Evolutionary conservation across 2,329 filamentous ascomycete genomes (phyloP), one percentile per base, ranked within the genome.

Genomic region (Colletotrichum nymphaeae): DNA sequence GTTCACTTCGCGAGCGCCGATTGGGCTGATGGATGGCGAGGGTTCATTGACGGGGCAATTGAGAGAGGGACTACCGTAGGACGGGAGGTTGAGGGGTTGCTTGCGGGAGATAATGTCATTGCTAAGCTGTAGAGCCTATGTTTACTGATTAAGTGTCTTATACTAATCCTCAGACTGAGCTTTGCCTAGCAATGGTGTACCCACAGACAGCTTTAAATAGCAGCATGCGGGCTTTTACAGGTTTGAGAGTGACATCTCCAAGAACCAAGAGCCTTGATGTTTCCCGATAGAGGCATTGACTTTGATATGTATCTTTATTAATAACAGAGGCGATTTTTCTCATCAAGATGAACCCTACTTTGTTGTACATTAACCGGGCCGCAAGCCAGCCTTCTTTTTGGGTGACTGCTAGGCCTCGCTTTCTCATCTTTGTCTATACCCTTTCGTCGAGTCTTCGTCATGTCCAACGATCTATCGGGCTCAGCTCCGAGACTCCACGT

Each of bases 391-490:
- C 65, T 71, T 35, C 42, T 66, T 66, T 55, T 19, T 9, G 49
- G 55, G 46, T 53, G 24, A 49, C 46, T 35, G n/a, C 62, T 52
- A 55, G 14, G 14, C 53, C 53, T 53, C 28, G n/a, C 28, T 72
- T 14, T 57, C 71, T 73, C 56, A 24, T 67, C 35, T 57, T 66
- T 65, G 28, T 71, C 60, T 66, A 58, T 62, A 42, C 26, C 56
- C 56, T 28, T 66, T 28, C 35, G 49, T 53, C 24, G 52, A 64
- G 60, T 71, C 37, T 62, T 73, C 49, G 53, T 67, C 35, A 49
- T 57, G 35, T 37, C 59, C 62, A 42, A 59, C 42, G 46, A n/a
- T 71, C 89, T 90, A 0, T 92, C 42, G 67, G 69, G 68, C 52
- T 59, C 57, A 63, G 49, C 42, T 55, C 68, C 49, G 35, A 55